These are phyloP conservation scores for Lyophyllum semitale DNA, from an alignment of 768 basidiomycete species.

Conservation along the genomic window DNA sequence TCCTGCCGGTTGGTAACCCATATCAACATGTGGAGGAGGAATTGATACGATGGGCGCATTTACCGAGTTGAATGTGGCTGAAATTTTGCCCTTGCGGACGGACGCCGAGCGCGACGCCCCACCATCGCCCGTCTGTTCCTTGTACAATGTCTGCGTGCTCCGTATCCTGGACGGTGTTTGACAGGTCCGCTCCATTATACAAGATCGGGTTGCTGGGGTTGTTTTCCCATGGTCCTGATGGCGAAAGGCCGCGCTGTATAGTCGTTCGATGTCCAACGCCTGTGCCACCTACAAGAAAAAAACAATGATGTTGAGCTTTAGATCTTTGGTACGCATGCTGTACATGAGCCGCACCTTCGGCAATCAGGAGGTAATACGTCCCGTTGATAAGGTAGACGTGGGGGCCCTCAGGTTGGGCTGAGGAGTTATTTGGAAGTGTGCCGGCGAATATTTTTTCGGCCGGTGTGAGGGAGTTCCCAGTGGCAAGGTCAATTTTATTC, in stretches of 20 bases:
- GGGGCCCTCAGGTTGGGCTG: slow-evolving; percentile 42
- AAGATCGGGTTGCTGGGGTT: slow-evolving; percentile 41
- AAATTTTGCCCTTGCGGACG: slow-evolving; percentile 35
- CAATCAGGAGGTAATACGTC: slow-evolving; percentile 42
- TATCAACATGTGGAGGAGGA: neutral
- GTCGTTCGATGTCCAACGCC: slow-evolving; percentile 35
- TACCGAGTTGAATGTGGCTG: slow-evolving; percentile 36
- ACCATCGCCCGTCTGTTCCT: slow-evolving; percentile 37
- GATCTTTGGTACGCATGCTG: neutral
- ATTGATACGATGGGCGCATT: neutral
- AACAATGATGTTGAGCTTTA: neutral
- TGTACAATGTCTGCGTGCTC: slow-evolving; percentile 40
- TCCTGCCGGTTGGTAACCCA: slow-evolving; percentile 18
- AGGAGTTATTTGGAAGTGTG: slow-evolving; percentile 35
- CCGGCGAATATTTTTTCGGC: slow-evolving; percentile 37
- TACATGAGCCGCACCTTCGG: slow-evolving; percentile 29
- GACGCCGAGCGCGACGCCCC: slow-evolving; percentile 41
- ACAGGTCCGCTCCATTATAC: slow-evolving; percentile 37
- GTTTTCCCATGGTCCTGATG: slow-evolving; percentile 43
- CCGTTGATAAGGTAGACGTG: slow-evolving; percentile 39
- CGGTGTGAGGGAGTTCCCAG: slow-evolving; percentile 37
- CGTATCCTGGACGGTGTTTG: slow-evolving; percentile 37
- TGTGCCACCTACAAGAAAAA: slow-evolving; percentile 31
- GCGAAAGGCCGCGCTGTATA: slow-evolving; percentile 37
- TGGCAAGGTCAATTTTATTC: slow-evolving; percentile 37